A percentile compares a stretch with the other conserved stretches of the same genome.
phyloP scores from a whole-genome alignment of 148 eudicot species.

The Rhododendron ferrugineum region DNA sequence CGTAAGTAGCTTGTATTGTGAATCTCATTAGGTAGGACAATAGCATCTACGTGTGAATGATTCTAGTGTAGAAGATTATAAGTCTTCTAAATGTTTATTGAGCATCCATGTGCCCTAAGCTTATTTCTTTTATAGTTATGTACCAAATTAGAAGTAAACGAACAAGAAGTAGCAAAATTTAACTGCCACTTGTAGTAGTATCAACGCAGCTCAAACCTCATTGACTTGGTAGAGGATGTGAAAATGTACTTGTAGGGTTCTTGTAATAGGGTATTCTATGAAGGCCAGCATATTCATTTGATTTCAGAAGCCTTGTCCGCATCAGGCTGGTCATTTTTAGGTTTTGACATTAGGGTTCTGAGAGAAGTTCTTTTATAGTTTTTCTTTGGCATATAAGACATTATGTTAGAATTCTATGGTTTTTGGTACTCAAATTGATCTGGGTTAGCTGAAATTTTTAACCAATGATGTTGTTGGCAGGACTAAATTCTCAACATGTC shows the following conservation, averaged over 20 bases:
- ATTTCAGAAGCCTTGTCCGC: neutral
- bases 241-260: neutral
- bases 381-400: neutral
- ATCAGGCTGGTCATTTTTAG: neutral
- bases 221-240: neutral
- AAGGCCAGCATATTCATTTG: neutral
- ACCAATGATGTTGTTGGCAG: slow-evolving; percentile 11
- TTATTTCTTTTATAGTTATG: neutral
- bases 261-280: neutral
- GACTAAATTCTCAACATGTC: slow-evolving; percentile 28
- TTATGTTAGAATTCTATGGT: neutral
- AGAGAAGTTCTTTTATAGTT: neutral
- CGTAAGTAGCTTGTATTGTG: neutral
- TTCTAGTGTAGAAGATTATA: neutral
- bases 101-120: neutral
- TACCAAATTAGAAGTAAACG: neutral
- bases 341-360: neutral
- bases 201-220: neutral
- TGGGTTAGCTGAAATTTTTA: neutral
- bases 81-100: neutral
- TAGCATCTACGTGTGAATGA: neutral
- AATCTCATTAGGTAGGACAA: neutral
- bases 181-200: neutral
- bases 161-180: neutral
- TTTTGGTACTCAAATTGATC: slow-evolving; percentile 6